These are phyloP conservation scores for Teratosphaeria pseudoeucalypti DNA, from an alignment of 2,329 filamentous ascomycete genomes.

Conservation along the genomic window DNA sequence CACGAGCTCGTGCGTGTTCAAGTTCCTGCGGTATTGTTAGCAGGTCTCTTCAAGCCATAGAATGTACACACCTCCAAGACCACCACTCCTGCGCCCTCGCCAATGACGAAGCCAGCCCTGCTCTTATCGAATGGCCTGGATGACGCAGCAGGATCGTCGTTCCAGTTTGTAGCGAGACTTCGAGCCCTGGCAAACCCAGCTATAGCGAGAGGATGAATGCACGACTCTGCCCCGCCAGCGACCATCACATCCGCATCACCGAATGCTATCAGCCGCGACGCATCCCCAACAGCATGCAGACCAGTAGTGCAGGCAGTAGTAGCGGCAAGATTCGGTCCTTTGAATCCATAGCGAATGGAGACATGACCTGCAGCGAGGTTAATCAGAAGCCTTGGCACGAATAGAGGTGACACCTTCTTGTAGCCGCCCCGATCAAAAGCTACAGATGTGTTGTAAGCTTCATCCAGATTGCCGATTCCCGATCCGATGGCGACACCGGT, in stretches of 20 bases:
- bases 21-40: conserved; percentile 47
- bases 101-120: conserved; percentile 79
- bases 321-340: conserved; percentile 80
- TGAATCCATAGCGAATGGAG: conserved; percentile 82
- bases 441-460: conserved; percentile 75
- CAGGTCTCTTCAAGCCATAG: neutral
- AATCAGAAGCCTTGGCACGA: conserved; percentile 85
- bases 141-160: conserved; percentile 57
- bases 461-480: conserved; percentile 87
- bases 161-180: conserved; percentile 74
- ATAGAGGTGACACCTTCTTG: conserved; percentile 82
- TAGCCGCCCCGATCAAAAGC: conserved; percentile 70
- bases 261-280: conserved; percentile 79
- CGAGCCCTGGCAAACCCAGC: conserved; percentile 83
- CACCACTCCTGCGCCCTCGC: conserved; percentile 80
- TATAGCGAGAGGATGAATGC: conserved; percentile 86
- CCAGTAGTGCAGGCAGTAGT: conserved; percentile 96
- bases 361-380: conserved; percentile 93
- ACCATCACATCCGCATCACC: conserved; percentile 93
- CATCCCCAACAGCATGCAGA: conserved; percentile 88
- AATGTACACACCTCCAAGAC: conserved; percentile 57
- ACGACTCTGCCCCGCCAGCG: conserved; percentile 89
- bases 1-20: conserved; percentile 70
- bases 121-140: conserved; percentile 79
- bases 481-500: conserved; percentile 91